Base-by-base conservation (phyloP, 257 asterid species). In the Solanum chaucha region DNA sequence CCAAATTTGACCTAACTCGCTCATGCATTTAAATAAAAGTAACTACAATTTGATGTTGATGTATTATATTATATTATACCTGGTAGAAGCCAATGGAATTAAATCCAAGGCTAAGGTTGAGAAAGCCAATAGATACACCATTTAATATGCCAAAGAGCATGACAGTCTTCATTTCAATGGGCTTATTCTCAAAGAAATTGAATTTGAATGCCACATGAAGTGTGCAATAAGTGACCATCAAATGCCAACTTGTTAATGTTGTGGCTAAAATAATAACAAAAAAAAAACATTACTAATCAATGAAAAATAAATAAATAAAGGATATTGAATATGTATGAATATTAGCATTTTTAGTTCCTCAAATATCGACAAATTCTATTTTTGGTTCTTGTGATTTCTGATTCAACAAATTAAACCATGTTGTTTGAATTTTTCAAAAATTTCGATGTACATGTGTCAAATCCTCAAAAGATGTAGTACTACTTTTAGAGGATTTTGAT, bases 21-120 rank as follows among this genome's bases (percentile, higher is more conserved):
- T 3, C 19, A 44, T 44, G 51, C 51, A 74, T 6, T 40, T n/a
- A 15, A 51, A 61, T 61, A 61, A 6, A 58, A 0, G 30, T 61
- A 22, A 61, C 17, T 58, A 82, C 1, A 38, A 1, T 72, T 20
- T 20, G 58, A 80, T 13, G 9, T 34, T 34, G 14, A 71, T 15
- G 0, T 5, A 51, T 17, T 55, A 55, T 55, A 6, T 51, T 17
- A 51, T 51, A 51, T 51, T 55, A 64, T 10, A 96, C 99, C 98
- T 96, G 99, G 51, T 96, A 96, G 91, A 96, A 95, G 12, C 99
- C 99, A 81, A 96, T 94, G 85, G 99, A 96, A 86, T 96, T 96
- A 73, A 96, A 96, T 30, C 99, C 99, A 91, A 96, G 88, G 87
- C 99, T 96, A 89, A 96, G 94, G 84, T 96, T 96, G 90, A 96